Conservation (phyloP, 495 filamentous ascomycete genomes). For the Aspergillus conjunctus region DNA sequence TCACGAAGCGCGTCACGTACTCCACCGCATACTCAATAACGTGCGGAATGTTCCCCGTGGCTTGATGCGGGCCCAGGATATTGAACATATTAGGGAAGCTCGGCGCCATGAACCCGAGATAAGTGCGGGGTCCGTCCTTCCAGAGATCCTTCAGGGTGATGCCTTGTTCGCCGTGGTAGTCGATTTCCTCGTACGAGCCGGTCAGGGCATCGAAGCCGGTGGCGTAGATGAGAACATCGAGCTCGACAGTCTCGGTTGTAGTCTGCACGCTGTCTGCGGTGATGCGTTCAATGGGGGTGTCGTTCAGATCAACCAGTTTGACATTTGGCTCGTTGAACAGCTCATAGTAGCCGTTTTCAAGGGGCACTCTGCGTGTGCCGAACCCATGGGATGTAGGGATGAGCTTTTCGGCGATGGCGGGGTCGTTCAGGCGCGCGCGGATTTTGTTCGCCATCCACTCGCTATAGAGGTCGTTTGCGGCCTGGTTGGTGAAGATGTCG, state of each 20-base stretch:
- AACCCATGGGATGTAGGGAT: slow-evolving; percentile 35
- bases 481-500: neutral
- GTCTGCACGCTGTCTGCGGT: slow-evolving; percentile 16
- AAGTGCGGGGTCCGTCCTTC: slow-evolving; percentile 1
- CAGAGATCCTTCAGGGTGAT: neutral
- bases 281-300: slow-evolving; percentile 3
- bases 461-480: neutral
- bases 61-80: slow-evolving; percentile 5
- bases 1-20: neutral
- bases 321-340: slow-evolving; percentile 40
- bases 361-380: slow-evolving; percentile 31
- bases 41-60: neutral
- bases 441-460: slow-evolving; percentile 24
- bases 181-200: slow-evolving; percentile 2
- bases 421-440: slow-evolving; percentile 31
- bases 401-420: slow-evolving; percentile 30
- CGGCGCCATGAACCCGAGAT: neutral
- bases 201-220: slow-evolving; percentile 11
- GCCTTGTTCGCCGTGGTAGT: neutral
- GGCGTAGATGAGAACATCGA: slow-evolving; percentile 46
- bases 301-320: slow-evolving; percentile 32
- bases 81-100: slow-evolving; percentile 9
- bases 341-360: slow-evolving; percentile 41
- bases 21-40: slow-evolving; percentile 1
- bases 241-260: slow-evolving; percentile 26